A percentile compares a stretch with the other conserved stretches of the same genome.
These are phyloP conservation scores for Torulaspora quercuum DNA, from an alignment of 805 yeast species.

Conservation along the genomic window DNA sequence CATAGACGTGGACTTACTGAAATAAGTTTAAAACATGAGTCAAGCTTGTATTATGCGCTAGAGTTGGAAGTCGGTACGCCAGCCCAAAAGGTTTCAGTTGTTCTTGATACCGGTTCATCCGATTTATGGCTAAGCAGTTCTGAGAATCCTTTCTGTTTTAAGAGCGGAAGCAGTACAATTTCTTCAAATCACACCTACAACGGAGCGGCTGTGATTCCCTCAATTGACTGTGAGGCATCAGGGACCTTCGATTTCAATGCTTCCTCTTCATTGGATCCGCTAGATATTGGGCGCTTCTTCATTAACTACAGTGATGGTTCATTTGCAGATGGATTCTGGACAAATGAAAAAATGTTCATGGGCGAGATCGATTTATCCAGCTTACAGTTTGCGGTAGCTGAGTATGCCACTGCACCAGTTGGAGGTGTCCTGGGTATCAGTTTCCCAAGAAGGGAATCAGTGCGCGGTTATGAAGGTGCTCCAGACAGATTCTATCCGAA, in stretches of 20 bases:
- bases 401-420: slow-evolving; percentile 49
- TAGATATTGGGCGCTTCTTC: slow-evolving; percentile 30
- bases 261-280: slow-evolving; percentile 18
- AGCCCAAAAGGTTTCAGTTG: slow-evolving; percentile 40
- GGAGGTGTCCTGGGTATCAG: slow-evolving; percentile 70
- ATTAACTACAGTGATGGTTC: slow-evolving; percentile 49
- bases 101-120: slow-evolving; percentile 50
- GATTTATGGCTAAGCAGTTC: slow-evolving; percentile 47
- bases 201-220: slow-evolving; percentile 16
- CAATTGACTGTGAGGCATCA: slow-evolving; percentile 23
- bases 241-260: slow-evolving; percentile 19
- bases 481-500: slow-evolving; percentile 47
- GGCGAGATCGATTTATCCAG: slow-evolving; percentile 45
- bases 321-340: slow-evolving; percentile 55
- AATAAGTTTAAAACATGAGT: slow-evolving; percentile 16
- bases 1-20: slow-evolving; percentile 4
- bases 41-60: slow-evolving; percentile 31
- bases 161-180: slow-evolving; percentile 1
- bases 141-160: slow-evolving; percentile 31
- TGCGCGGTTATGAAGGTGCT: slow-evolving; percentile 26
- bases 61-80: slow-evolving; percentile 42
- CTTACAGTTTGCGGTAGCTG: slow-evolving; percentile 66
- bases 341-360: slow-evolving; percentile 53
- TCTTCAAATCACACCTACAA: slow-evolving; percentile 13
- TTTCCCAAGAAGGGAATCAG: slow-evolving; percentile 56